Percentiles rank a stretch among this genome's conserved stretches.
These are phyloP conservation scores for Diaporthe sp. DNA, from an alignment of 2,329 filamentous ascomycete genomes.

Conservation along the genomic window DNA sequence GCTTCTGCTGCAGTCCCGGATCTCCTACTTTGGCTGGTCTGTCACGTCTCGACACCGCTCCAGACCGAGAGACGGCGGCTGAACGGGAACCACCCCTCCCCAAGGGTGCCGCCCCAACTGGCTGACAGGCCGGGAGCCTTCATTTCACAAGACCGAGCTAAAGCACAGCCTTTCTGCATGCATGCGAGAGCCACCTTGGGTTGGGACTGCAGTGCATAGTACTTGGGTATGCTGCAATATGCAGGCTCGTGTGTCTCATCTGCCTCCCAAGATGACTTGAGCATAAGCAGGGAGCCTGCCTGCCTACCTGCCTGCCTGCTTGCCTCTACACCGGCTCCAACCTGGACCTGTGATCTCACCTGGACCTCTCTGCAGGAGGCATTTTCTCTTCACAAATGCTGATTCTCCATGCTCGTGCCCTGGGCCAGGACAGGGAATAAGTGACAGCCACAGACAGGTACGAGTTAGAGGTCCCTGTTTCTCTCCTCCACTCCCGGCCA, in stretches of 20 bases:
- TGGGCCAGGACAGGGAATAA: background rate
- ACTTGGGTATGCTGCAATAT: background rate
- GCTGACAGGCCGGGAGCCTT: constrained; percentile 10
- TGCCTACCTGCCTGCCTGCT: background rate
- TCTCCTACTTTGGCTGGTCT: background rate
- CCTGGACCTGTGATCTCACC: background rate
- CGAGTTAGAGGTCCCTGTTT: background rate
- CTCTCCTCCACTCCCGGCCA: background rate
- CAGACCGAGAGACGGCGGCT: constrained; percentile 25
- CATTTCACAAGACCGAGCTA: constrained; percentile 30
- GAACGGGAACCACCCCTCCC: background rate
- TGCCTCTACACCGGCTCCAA: constrained; percentile 6
- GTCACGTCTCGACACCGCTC: constrained; percentile 17
- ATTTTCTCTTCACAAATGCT: background rate
- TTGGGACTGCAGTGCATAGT: constrained; percentile 17
- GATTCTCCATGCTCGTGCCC: background rate
- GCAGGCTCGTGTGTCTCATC: constrained; percentile 22
- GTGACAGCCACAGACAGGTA: background rate
- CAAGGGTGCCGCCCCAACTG: constrained; percentile 6
- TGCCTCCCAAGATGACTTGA: background rate
- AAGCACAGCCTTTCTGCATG: constrained; percentile 28
- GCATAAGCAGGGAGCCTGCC: constrained; percentile 10
- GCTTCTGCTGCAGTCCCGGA: background rate
- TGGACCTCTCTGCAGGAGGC: background rate
- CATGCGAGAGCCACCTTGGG: constrained; percentile 12